Base-by-base conservation (phyloP, 2,329 filamentous ascomycete species). In the Fusarium humuli region DNA sequence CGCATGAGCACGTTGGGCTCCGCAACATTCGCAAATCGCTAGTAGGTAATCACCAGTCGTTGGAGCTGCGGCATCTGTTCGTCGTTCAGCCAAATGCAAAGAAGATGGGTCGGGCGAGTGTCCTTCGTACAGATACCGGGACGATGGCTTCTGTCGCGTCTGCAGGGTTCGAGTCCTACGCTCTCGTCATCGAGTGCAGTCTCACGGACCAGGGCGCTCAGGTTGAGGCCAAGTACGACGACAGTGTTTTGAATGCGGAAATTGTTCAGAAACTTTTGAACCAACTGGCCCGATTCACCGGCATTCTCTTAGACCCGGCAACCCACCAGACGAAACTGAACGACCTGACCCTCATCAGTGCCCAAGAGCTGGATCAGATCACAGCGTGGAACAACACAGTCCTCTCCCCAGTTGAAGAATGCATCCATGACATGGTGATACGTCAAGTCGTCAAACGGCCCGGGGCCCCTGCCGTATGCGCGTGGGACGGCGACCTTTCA, bases 401-500 rank as follows among this genome's bases (percentile, higher is more conserved):
- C 8, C 68, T 74, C 2, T 34, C 37, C 10, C 42, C 67, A 3
- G 64, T 72, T n/a, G 61, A 77, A 23, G 44, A 60, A 11, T 73
- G 72, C 45, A 65, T 73, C 9, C 74, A 76, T 37, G 65, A 70
- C 20, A 34, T 70, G 22, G 59, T 71, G 14, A 16, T 47, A 18
- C 59, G 65, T 16, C 48, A 57, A 22, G 71, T 61, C 9, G 29
- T 55, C 23, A 58, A 63, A 14, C 59, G 61, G 22, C 75, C 71
- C 11, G 20, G 52, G 27, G 68, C 68, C 11, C 49, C 56, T 18
- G 75, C 74, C 4, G 53, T 77, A 23, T 73, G 60, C 32, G 69
- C 73, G 14, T 77, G 72, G 75, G 74, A 76, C 47, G 75, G 62
- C 41, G 23, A 76, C 45, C 78, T 83, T 58, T 82, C 81, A 12